These are phyloP conservation scores for Trypanosoma conorhini DNA, from an alignment of 208 protist genomes.

Conservation along the genomic window DNA sequence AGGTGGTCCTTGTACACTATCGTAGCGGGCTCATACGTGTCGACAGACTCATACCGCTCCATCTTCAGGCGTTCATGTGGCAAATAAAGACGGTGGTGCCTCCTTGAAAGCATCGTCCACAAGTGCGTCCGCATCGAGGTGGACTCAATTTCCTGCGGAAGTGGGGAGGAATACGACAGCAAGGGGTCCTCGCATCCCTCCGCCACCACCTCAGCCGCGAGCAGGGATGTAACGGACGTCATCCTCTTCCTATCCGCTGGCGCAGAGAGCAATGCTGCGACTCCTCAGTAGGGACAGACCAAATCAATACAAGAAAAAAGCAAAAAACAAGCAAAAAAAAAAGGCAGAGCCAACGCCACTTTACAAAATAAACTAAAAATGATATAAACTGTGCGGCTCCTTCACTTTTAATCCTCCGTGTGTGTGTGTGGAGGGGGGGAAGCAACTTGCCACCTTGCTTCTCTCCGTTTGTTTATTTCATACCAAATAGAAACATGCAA, in stretches of 20 bases:
- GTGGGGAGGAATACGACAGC: neutral
- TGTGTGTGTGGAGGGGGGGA: too few relatives aligned
- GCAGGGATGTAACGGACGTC: neutral
- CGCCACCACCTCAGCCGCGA: neutral
- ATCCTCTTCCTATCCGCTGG: neutral
- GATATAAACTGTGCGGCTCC: too few relatives aligned
- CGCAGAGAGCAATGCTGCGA: neutral
- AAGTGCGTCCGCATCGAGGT: conserved; percentile 11
- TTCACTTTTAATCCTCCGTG: too few relatives aligned
- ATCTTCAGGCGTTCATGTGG: conserved; percentile 38
- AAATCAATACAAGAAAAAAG: neutral
- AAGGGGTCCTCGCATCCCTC: neutral
- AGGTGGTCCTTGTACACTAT: conserved; percentile 64
- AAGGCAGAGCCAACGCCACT: too few relatives aligned
- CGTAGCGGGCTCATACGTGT: conserved; percentile 51
- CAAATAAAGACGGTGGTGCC: conserved; percentile 26
- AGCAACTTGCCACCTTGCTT: too few relatives aligned
- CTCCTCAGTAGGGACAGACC: neutral
- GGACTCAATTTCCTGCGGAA: neutral
- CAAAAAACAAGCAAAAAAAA: too few relatives aligned
- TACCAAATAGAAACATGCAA: too few relatives aligned
- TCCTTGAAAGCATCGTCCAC: conserved; percentile 24
- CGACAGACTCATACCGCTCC: conserved; percentile 57
- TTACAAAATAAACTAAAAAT: too few relatives aligned
- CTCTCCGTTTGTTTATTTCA: too few relatives aligned